A percentile compares a stretch with the other conserved stretches of the same genome.
Evolutionary conservation across 371 early-diverging fungal genomes (phyloP).

Genomic region (Nematocida major): DNA sequence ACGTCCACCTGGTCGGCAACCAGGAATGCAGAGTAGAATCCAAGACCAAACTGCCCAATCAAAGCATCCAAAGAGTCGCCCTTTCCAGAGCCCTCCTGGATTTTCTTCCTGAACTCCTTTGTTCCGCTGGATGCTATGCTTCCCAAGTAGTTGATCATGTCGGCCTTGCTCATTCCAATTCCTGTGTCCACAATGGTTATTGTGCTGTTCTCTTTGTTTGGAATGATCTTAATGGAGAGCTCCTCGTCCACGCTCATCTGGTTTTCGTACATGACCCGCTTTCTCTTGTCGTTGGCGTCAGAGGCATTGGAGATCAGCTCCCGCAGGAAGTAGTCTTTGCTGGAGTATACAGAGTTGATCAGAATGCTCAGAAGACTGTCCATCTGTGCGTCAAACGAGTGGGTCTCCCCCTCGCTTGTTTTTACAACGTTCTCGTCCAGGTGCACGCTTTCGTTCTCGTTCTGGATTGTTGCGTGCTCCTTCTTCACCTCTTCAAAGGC

Average conservation of each 20-base stretch:
- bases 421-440: constrained; percentile 8
- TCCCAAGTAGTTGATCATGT: constrained; percentile 85
- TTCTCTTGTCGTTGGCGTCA: constrained; percentile 87
- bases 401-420: constrained; percentile 55
- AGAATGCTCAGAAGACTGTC: constrained; percentile 80
- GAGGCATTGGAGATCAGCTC: constrained; percentile 85
- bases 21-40: constrained; percentile 90
- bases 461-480: constrained; percentile 10
- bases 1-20: constrained; percentile 85
- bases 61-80: constrained; percentile 70
- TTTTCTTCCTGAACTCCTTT: constrained; percentile 81
- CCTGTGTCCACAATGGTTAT: constrained; percentile 80
- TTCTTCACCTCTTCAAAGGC: constrained; percentile 42
- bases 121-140: constrained; percentile 89
- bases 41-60: constrained; percentile 96
- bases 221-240: constrained; percentile 74
- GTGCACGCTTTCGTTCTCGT: background rate
- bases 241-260: constrained; percentile 68
- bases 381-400: constrained; percentile 75
- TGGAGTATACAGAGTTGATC: constrained; percentile 77
- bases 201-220: constrained; percentile 68
- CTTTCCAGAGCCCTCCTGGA: constrained; percentile 64
- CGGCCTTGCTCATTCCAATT: constrained; percentile 91
- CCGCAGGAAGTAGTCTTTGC: constrained; percentile 85
- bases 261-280: constrained; percentile 69